phyloP scores from a whole-genome alignment of 2,329 filamentous ascomycete species.

The Bipolaris sorokiniana region DNA sequence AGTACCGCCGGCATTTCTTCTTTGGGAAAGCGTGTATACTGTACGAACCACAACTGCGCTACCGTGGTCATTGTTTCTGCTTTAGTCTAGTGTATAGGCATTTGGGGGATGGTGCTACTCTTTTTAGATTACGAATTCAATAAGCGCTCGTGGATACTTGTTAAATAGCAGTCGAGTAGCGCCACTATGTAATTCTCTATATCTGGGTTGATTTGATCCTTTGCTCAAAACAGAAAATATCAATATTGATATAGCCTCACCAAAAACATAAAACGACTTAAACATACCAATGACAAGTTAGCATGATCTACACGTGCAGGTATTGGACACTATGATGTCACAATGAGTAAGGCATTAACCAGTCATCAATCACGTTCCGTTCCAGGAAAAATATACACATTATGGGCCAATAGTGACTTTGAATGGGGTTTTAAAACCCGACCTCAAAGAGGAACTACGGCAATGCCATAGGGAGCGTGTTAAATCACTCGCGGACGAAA shows the following conservation, averaged over 20 bases:
- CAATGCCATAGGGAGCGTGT: not conserved
- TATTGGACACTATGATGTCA: not conserved
- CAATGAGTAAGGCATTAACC: not conserved
- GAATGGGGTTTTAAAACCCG: not conserved
- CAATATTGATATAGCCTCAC: no score
- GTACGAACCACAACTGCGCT: not conserved
- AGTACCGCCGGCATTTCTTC: slow-evolving; percentile 4
- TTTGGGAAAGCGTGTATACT: slow-evolving; percentile 4
- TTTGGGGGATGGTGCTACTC: not conserved
- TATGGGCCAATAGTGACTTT: not conserved
- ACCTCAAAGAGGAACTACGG: no score
- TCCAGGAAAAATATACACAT: no score
- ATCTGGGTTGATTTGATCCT: not conserved
- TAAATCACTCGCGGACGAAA: no score
- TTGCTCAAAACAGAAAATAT: no score
- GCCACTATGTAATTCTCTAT: not conserved
- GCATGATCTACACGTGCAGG: not conserved
- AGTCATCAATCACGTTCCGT: no score
- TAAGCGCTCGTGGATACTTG: no score
- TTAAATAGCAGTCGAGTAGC: no score
- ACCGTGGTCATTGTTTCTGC: not conserved
- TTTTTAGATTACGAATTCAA: no score
- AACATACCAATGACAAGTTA: not conserved
- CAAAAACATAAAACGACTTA: no score
- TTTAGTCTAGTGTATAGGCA: not conserved